Base-by-base conservation (phyloP, 345 rosid species). In the Lagerstroemia speciosa region DNA sequence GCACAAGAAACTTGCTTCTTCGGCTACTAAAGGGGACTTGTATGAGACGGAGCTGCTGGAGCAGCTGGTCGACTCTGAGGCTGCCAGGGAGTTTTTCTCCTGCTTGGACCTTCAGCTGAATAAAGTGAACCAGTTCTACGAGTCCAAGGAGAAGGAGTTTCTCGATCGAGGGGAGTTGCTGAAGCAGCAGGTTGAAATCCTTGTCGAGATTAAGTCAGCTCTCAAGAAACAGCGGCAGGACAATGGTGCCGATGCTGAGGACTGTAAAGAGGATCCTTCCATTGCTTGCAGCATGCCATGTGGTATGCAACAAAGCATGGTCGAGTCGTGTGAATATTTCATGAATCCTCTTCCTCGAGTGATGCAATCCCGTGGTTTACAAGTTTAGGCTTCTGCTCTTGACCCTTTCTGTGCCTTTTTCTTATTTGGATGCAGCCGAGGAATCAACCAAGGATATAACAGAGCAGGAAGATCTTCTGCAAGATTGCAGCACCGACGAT, bases 61-160 rank as follows among this genome's bases (percentile, higher is more conserved):
- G 74, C 90, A 83, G 62, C 82, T 94, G 70, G 83, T 83, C n/a
- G 97, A 94, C 67, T 78, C 80, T 5, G 96, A 88, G 48, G 96
- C 95, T 46, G 90, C 86, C 37, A 81, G 78, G 75, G 98, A 88
- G 53, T 94, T 89, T 72, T 94, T 94, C 70, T 66, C 76, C 15
- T 84, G 98, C 52, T 75, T 94, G 67, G 99, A 94, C 78, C 40
- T 45, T 45, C 96, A 94, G 65, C 96, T 94, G 27, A 94, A 89
- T 83, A 94, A 94, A 68, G 99, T 90, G 78, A 94, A 92, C 74
- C 90, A 87, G 24, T 94, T 95, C 77, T 95, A 85, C 76, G 86
- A 77, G 72, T 70, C 76, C 31, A 95, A 88, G 71, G 99, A 95
- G 88, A 85, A 82, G 66, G 98, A 92, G 82, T 95, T 95, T 78